Evolutionary conservation across 441 rosid species (phyloP), one percentile per base, ranked within the genome.

Genomic region (Syzygium malaccense): DNA sequence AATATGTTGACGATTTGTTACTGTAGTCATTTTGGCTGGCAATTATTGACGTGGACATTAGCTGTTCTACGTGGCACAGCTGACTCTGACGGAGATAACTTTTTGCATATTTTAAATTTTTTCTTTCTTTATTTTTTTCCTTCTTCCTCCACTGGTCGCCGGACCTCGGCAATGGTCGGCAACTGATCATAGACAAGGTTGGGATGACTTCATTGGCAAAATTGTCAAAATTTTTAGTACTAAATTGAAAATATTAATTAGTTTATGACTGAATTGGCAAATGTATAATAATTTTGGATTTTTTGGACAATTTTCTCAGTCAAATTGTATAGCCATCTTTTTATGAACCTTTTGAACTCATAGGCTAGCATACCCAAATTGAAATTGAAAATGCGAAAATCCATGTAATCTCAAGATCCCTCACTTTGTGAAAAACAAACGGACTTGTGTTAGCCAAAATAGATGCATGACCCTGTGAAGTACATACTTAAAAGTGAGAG

Each of bases 21-120:
- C 10, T 26, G 28, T 5, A 58, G 5, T 58, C 28, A 7, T 58
- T 58, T 0, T 0, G 1, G 28, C 13, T n/a, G n/a, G n/a, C 17
- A 58, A 58, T 26, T 56, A n/a, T n/a, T n/a, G n/a, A n/a, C n/a
- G n/a, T n/a, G n/a, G n/a, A n/a, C n/a, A n/a, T 12, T 3, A 3
- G 17, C 7, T 1, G 6, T 58, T 2, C 5, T 5, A 58, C 0
- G 0, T 26, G 28, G 17, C 64, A 9, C 0, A 7, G 13, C 0
- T 0, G 3, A 28, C 32, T 5, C 14, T 28, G 4, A 28, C 8
- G 7, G 2, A 2, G 3, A 60, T 7, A 60, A 60, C 13, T 26
- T 13, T 58, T 58, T 26, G n/a, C 13, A 57, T 57, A 23, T 57
- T 3, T 8, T 28, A 7, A 60, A 60, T 28, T 60, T 58, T 58